phyloP scores from a whole-genome alignment of 176 grass and related monocot species.

The Musa acuminata region DNA sequence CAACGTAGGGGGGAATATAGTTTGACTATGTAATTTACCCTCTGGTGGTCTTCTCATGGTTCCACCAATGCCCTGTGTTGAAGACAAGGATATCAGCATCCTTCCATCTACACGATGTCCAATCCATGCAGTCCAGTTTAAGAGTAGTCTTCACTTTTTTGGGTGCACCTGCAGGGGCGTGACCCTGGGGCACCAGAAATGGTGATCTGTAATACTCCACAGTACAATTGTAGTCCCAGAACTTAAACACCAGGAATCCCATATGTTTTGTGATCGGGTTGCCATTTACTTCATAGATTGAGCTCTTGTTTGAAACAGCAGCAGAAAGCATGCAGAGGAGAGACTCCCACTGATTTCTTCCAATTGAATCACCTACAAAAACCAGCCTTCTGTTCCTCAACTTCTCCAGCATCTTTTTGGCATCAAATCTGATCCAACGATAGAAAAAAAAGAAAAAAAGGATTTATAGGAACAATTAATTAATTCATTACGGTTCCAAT shows the following conservation, averaged over 20 bases:
- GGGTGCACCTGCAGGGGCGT: conserved; percentile 33
- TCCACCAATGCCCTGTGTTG: conserved; percentile 95
- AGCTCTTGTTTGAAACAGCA: conserved; percentile 22
- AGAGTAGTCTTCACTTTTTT: conserved; percentile 49
- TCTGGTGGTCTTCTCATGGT: conserved; percentile 64
- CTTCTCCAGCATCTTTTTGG: conserved; percentile 31
- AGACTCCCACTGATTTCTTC: conserved; percentile 46
- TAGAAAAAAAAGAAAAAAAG: neutral
- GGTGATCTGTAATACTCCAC: conserved; percentile 90
- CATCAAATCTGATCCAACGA: conserved; percentile 32
- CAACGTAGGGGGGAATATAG: neutral
- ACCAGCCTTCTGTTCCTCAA: conserved; percentile 33
- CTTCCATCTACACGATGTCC: conserved; percentile 59
- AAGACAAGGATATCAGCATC: conserved; percentile 76
- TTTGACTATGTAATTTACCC: conserved; percentile 29
- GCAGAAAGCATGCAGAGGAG: conserved; percentile 38
- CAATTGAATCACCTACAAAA: conserved; percentile 41
- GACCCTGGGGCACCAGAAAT: conserved; percentile 67
- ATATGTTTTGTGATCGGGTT: conserved; percentile 38
- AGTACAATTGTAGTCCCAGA: conserved; percentile 73
- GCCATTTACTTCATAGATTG: conserved; percentile 37
- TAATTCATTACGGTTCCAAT: too few species aligned
- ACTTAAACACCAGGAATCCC: conserved; percentile 74
- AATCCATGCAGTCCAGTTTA: conserved; percentile 67
- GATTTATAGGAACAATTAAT: neutral